A percentile compares a stretch with the other conserved stretches of the same genome.
Conservation (phyloP, 2,329 filamentous ascomycete genomes). For the Colletotrichum siamense region DNA sequence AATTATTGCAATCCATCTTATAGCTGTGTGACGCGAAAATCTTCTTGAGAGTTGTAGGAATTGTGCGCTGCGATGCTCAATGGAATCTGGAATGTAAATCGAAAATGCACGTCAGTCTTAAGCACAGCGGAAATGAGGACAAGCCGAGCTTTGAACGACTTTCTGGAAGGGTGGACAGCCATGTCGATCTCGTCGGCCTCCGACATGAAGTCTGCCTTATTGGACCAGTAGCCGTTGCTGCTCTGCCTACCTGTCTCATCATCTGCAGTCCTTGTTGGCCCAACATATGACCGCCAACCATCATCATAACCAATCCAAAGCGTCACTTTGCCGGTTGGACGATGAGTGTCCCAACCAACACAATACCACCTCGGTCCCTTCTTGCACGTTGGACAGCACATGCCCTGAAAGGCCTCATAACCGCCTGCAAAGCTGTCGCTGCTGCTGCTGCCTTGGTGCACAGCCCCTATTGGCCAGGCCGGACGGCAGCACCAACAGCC, state of each 20-base stretch:
- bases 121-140: background rate
- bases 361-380: background rate
- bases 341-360: background rate
- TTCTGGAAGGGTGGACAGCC: background rate
- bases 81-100: background rate
- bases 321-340: background rate
- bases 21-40: accelerated
- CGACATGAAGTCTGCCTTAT: background rate
- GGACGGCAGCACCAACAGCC: background rate
- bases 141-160: background rate
- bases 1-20: background rate
- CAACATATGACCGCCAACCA: background rate
- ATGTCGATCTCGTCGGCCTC: background rate
- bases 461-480: background rate
- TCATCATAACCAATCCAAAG: background rate
- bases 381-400: background rate
- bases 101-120: background rate
- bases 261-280: background rate
- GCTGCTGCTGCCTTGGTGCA: background rate
- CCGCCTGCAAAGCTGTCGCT: background rate
- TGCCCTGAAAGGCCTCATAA: background rate
- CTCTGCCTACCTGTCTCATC: background rate
- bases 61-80: background rate
- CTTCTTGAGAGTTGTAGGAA: background rate
- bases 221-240: background rate